phyloP scores from a whole-genome alignment of 306 rosid genomes.

The Trifolium dubium region DNA sequence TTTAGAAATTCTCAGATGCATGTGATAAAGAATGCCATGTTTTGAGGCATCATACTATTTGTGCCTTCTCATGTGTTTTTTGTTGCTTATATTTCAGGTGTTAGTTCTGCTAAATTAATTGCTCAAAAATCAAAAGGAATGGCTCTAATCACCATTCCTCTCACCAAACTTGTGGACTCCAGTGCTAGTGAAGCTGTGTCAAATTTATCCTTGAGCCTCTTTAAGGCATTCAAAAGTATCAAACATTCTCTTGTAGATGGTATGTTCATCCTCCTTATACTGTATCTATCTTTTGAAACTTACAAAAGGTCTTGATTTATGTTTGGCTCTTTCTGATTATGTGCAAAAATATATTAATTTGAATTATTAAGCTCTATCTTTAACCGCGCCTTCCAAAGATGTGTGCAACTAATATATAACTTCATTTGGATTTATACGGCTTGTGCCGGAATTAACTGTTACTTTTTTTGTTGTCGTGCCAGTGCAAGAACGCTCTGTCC shows the following conservation, averaged over 20 bases:
- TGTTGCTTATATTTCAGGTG: conserved; percentile 48
- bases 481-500: conserved; percentile 59
- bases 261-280: conserved; percentile 33
- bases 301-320: conserved; percentile 3
- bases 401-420: conserved; percentile 21
- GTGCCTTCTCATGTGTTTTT: conserved; percentile 14
- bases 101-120: conserved; percentile 62
- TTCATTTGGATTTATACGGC: conserved; percentile 4
- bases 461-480: conserved; percentile 45
- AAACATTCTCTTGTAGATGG: conserved; percentile 57
- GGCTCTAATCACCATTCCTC: conserved; percentile 78
- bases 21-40: conserved; percentile 31
- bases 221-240: conserved; percentile 57
- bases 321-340: conserved; percentile 26
- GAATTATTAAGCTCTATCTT: neutral
- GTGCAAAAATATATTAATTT: conserved; percentile 9
- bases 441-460: conserved; percentile 47
- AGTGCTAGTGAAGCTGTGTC: conserved; percentile 68
- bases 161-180: conserved; percentile 64
- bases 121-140: conserved; percentile 89
- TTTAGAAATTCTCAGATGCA: conserved; percentile 18
- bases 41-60: conserved; percentile 32
- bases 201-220: conserved; percentile 64
- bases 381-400: conserved; percentile 1
- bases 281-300: conserved; percentile 19